Base-by-base conservation (phyloP, 768 basidiomycete species). In the Russula olivacea region DNA sequence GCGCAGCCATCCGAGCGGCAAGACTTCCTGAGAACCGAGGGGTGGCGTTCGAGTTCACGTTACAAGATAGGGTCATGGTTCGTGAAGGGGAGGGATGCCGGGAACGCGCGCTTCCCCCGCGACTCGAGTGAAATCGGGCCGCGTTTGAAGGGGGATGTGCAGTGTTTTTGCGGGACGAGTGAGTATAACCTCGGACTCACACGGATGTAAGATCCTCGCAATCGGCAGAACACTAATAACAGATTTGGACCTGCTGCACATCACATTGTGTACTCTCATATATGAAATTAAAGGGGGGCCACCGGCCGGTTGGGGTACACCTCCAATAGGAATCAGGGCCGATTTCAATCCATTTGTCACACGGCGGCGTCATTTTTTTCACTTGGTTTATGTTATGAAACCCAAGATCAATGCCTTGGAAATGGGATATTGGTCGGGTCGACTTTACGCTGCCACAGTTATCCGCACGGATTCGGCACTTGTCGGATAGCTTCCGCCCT, bases 71-170 rank as follows among this genome's bases (percentile, higher is more conserved):
- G 52, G 25, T 25, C 28, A 19, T 32, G 54, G 34, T 36, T 36
- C 34, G 34, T 55, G 3, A 19, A 34, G 8, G 30, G 38, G 38
- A 25, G 17, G 52, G 21, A 43, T 43, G 34, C 10, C 21, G 53
- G 21, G 47, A 49, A 10, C 40, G 49, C 28, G 50, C 49, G 23
- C 45, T 21, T 47, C 30, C 9, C 11, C n/a, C 47, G 15, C 10
- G 57, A 53, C 51, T 58, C 45, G 57, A 58, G 17, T 63, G 43
- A 34, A 59, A 28, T 64, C 54, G 63, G 48, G 43, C 59, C 48
- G 49, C 63, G 30, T 21, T 38, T 54, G 52, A 58, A 38, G 6
- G 21, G 8, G 3, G 25, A 7, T 14, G 25, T 40, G 49, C 21
- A 41, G 4, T 9, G 43, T 1, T 40, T 28, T 17, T 41, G 52